A percentile compares a stretch with the other conserved stretches of the same genome.
Evolutionary conservation across 805 yeast genomes (phyloP).

Genomic region (Kodamaea sagamina): DNA sequence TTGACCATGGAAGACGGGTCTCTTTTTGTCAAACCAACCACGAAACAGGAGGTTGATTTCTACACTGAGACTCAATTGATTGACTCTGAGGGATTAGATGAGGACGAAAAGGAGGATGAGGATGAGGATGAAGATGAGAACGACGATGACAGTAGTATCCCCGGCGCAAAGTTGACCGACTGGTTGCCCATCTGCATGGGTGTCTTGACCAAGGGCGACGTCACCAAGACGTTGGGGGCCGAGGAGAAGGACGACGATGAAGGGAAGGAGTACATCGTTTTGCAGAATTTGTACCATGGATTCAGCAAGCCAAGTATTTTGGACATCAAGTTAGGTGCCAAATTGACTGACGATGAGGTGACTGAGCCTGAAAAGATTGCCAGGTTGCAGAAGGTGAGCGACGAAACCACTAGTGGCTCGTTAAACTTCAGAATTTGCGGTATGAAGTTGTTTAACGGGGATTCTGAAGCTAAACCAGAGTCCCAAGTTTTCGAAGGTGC

Average conservation of each 20-base stretch:
- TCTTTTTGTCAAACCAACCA: constrained; percentile 71
- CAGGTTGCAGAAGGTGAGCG: constrained; percentile 65
- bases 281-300: constrained; percentile 69
- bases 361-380: constrained; percentile 54
- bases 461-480: constrained; percentile 8
- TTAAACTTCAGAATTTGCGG: constrained; percentile 84
- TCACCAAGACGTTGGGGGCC: constrained; percentile 8
- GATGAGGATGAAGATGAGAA: constrained; percentile 18
- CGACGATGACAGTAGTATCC: constrained; percentile 26
- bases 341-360: constrained; percentile 65
- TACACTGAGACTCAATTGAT: constrained; percentile 46
- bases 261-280: constrained; percentile 52
- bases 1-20: constrained; percentile 62
- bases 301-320: constrained; percentile 67
- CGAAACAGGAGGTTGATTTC: constrained; percentile 70
- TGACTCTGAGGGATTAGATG: constrained; percentile 23
- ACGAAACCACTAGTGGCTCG: constrained; percentile 77
- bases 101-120: constrained; percentile 23
- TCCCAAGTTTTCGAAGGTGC: constrained; percentile 13
- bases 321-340: constrained; percentile 81
- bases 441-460: constrained; percentile 55
- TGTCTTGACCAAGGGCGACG: constrained; percentile 47
- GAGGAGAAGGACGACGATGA: constrained; percentile 3
- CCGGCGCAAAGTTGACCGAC: constrained; percentile 42
- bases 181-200: constrained; percentile 74